Evolutionary conservation across 1,284 basidiomycete genomes (phyloP).

Genomic region (Leccinum brunneo-olivaceum): DNA sequence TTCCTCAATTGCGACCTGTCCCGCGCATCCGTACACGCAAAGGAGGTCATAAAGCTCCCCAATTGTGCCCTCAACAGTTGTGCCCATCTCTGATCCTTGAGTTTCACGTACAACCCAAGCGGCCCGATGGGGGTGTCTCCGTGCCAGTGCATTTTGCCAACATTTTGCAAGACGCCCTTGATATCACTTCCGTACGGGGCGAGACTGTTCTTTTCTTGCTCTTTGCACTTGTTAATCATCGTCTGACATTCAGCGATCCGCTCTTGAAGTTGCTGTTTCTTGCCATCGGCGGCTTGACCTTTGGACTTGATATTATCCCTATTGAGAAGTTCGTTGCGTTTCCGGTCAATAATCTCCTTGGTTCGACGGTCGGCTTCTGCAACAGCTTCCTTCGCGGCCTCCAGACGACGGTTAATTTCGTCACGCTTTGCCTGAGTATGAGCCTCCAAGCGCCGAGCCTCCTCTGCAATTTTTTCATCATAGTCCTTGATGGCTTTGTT

Average conservation of each 20-base stretch:
- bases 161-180: slow-evolving; percentile 50
- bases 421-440: slow-evolving; percentile 59
- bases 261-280: slow-evolving; percentile 29
- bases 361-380: slow-evolving; percentile 33
- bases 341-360: slow-evolving; percentile 29
- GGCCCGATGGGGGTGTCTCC: slow-evolving; percentile 80
- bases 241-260: slow-evolving; percentile 39
- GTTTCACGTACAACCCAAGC: slow-evolving; percentile 75
- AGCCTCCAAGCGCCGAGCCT: slow-evolving; percentile 48
- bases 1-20: slow-evolving; percentile 62
- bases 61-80: slow-evolving; percentile 63
- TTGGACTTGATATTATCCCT: slow-evolving; percentile 29
- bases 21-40: slow-evolving; percentile 68
- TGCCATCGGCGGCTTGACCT: slow-evolving; percentile 31
- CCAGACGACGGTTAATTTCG: slow-evolving; percentile 44
- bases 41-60: slow-evolving; percentile 58
- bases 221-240: slow-evolving; percentile 42
- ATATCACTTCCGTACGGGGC: slow-evolving; percentile 61
- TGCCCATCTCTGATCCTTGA: slow-evolving; percentile 69
- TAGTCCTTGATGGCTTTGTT: slow-evolving; percentile 44
- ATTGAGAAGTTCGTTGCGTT: slow-evolving; percentile 28
- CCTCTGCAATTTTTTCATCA: slow-evolving; percentile 48
- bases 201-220: slow-evolving; percentile 50
- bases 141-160: slow-evolving; percentile 55
- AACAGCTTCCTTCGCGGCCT: slow-evolving; percentile 36